Evolutionary conservation across 2,329 filamentous ascomycete species (phyloP).

Genomic region (Elsinoe batatas): DNA sequence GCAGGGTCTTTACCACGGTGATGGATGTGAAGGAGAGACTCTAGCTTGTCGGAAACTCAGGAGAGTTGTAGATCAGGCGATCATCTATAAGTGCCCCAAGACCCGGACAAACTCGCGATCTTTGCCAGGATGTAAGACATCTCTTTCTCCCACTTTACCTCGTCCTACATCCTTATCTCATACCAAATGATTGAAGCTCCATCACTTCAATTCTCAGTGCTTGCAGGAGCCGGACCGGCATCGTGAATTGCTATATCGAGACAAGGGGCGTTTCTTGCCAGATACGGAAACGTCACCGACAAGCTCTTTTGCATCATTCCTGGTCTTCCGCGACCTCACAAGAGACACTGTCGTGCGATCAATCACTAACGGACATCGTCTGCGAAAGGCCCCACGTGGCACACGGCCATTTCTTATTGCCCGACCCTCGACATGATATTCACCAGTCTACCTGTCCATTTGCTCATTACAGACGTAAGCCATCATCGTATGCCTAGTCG

Average conservation of each 20-base stretch:
- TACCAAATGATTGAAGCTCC: background rate
- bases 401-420: too few species aligned
- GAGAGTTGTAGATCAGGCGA: constrained; percentile 11
- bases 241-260: background rate
- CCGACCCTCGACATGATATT: too few species aligned
- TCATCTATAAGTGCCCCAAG: background rate
- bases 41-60: background rate
- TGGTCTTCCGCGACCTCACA: too few species aligned
- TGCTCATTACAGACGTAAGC: background rate
- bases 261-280: constrained; percentile 4
- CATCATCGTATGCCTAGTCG: too few species aligned
- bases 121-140: background rate
- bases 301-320: too few species aligned
- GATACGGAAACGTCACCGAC: background rate
- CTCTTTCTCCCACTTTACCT: too few species aligned
- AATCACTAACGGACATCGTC: too few species aligned
- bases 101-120: background rate
- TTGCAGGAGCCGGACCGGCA: background rate
- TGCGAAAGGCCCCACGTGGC: too few species aligned
- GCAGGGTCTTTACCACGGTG: background rate
- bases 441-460: background rate
- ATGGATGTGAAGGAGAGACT: background rate
- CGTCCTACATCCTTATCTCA: too few species aligned
- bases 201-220: background rate
- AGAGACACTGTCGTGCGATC: too few species aligned